Percentiles rank a stretch among this genome's conserved stretches.
These are phyloP conservation scores for Penicillium sumatraense DNA, from an alignment of 2,329 filamentous ascomycete genomes.

Conservation along the genomic window DNA sequence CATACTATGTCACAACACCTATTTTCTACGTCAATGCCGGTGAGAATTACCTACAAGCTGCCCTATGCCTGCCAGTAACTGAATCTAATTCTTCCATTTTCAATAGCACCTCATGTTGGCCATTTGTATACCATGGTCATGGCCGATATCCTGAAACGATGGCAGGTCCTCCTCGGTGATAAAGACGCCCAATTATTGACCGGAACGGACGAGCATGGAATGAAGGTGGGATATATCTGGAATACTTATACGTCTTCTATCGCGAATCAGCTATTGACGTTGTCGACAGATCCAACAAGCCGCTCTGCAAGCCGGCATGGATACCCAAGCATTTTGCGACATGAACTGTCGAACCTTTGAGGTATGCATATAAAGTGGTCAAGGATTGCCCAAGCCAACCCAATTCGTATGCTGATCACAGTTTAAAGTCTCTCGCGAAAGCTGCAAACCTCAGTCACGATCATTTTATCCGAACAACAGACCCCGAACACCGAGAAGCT, in stretches of 20 bases:
- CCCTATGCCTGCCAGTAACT: background rate
- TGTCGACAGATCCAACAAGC: conserved; percentile 75
- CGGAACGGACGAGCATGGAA: conserved; percentile 95
- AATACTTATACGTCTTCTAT: background rate
- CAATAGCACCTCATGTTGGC: conserved; percentile 85
- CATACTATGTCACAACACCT: conserved; percentile 92
- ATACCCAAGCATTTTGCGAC: conserved; percentile 87
- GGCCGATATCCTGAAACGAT: conserved; percentile 88
- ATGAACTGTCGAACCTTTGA: conserved; percentile 78
- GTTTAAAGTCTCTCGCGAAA: conserved; percentile 64
- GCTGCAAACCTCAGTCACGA: conserved; percentile 75
- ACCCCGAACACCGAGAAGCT: conserved; percentile 76
- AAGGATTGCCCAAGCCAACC: background rate
- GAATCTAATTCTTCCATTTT: background rate
- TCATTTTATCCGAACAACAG: conserved; percentile 91
- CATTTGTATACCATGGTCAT: conserved; percentile 94
- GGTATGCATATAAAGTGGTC: conserved; percentile 40
- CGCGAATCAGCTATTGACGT: conserved; percentile 8
- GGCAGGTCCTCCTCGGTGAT: conserved; percentile 76
- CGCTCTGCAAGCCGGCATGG: conserved; percentile 69
- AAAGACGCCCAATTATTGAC: conserved; percentile 74
- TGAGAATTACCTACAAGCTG: conserved; percentile 45
- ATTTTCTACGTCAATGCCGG: conserved; percentile 99
- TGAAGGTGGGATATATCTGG: conserved; percentile 64
- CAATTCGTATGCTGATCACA: background rate